Evolutionary conservation across 345 rosid genomes (phyloP).

Genomic region (Conringia planisiliqua): DNA sequence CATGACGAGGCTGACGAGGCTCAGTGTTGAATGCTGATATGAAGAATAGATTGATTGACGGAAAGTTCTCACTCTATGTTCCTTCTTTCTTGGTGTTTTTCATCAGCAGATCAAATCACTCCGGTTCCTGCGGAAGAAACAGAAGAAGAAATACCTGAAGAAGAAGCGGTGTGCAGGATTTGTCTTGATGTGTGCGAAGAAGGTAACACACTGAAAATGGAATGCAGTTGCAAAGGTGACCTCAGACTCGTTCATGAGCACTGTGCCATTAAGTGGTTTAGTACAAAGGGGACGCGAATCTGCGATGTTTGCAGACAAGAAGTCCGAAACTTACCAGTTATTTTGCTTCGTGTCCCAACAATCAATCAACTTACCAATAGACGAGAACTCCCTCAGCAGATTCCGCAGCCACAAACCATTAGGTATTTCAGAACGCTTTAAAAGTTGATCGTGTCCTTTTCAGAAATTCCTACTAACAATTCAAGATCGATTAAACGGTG

Average conservation of each 20-base stretch:
- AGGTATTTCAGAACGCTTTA: slow-evolving; percentile 42
- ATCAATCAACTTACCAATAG: slow-evolving; percentile 46
- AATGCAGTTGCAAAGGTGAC: slow-evolving; percentile 94
- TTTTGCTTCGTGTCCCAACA: slow-evolving; percentile 61
- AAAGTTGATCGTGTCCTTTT: neutral
- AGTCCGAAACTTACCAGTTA: slow-evolving; percentile 86
- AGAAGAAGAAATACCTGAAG: slow-evolving; percentile 96
- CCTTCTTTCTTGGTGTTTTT: slow-evolving; percentile 12
- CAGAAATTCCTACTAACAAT: neutral
- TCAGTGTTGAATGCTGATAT: neutral
- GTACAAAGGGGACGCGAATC: slow-evolving; percentile 68
- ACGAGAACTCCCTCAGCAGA: slow-evolving; percentile 49
- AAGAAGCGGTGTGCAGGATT: slow-evolving; percentile 93
- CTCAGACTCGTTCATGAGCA: slow-evolving; percentile 84
- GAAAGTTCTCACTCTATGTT: neutral
- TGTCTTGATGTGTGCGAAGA: slow-evolving; percentile 82
- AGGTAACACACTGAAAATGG: slow-evolving; percentile 92
- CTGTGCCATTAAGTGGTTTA: slow-evolving; percentile 91
- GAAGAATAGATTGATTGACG: neutral
- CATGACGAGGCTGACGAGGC: neutral
- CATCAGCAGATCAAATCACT: slow-evolving; percentile 57
- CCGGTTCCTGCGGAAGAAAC: slow-evolving; percentile 47
- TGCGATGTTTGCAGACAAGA: slow-evolving; percentile 92
- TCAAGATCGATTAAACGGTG: slow-evolving; percentile 17
- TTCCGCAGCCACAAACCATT: slow-evolving; percentile 38